Base-by-base conservation (phyloP, 768 basidiomycete genomes). In the Mycena olivaceomarginata region DNA sequence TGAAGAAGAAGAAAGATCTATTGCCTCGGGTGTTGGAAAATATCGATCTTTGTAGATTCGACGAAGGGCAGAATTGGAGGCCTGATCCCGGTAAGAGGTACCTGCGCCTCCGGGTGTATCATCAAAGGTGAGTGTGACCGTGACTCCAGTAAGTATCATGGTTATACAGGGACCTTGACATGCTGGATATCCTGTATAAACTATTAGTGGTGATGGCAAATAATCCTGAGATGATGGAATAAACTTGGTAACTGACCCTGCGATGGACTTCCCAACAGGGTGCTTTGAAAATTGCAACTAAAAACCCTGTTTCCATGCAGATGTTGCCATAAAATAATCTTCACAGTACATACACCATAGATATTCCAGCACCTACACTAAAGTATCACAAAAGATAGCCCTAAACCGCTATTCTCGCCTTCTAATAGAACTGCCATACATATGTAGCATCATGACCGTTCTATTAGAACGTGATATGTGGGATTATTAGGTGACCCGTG, bases 121-220 rank as follows among this genome's bases (percentile, higher is more conserved):
- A 41, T 70, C 69, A 13, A 70, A 70, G 39, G 69, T 20, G 13
- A 70, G 40, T 4, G 57, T 70, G 12, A 70, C n/a, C 5, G 56
- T 12, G 11, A 46, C n/a, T 12, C 16, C 22, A n/a, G n/a, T n/a
- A n/a, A 22, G 68, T 57, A 9, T n/a, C 39, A 5, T 2, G 20
- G 25, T 22, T n/a, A n/a, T 12, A 59, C 56, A 13, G 25, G 20
- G n/a, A 70, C 13, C 13, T 70, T 60, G n/a, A 70, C 69, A 3
- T 57, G 9, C 20, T 70, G 40, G 43, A 70, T 60, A 13, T 31
- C 22, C 57, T 25, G 53, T 6, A 6, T 5, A 5, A 11, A 18
- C 20, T 8, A 22, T 56, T 18, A 56, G 2, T 56, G 5, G 18
- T 22, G 6, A 43, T 7, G 6, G 6, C 2, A 5, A 6, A 6